Conservation (phyloP, 495 filamentous ascomycete genomes). For the Eremomyces bilateralis region DNA sequence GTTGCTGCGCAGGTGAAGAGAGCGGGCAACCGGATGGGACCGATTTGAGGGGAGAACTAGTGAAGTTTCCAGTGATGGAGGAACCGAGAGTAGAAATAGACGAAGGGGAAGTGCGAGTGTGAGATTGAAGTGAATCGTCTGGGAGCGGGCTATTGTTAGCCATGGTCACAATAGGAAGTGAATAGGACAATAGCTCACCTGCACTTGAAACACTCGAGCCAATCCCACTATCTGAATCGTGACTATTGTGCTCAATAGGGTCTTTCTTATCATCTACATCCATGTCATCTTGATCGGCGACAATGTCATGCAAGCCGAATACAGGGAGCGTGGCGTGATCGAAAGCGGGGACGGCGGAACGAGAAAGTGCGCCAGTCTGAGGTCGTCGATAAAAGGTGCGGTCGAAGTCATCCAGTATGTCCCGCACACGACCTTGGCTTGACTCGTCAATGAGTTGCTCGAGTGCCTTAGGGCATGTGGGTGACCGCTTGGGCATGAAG, state of each 20-base stretch:
- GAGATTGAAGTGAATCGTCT: not conserved
- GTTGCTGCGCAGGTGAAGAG: constrained; percentile 28
- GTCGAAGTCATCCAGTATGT: constrained; percentile 15
- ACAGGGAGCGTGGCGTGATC: constrained; percentile 20
- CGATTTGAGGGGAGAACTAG: constrained; percentile 17
- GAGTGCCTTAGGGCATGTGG: constrained; percentile 35
- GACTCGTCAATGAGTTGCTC: constrained; percentile 15
- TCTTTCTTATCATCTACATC: constrained; percentile 12
- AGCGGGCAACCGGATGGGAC: constrained; percentile 18
- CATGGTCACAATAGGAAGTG: constrained; percentile 8
- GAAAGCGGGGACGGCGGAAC: constrained; percentile 12
- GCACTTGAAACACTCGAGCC: constrained; percentile 31
- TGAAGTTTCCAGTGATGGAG: constrained; percentile 8
- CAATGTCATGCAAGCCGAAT: constrained; percentile 18
- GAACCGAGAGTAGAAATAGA: constrained; percentile 10
- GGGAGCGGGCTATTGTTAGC: constrained; percentile 9
- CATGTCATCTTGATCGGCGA: constrained; percentile 15
- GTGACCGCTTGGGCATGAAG: constrained; percentile 34
- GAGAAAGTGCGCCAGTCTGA: too few species aligned
- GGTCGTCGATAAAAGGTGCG: constrained; percentile 13
- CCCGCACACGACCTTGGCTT: constrained; percentile 9
- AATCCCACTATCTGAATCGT: constrained; percentile 39
- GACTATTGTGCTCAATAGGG: constrained; percentile 19
- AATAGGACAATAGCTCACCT: constrained; percentile 14
- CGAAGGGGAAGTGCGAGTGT: not conserved